phyloP scores from a whole-genome alignment of 2,329 filamentous ascomycete genomes.

The Colletotrichum magnum region DNA sequence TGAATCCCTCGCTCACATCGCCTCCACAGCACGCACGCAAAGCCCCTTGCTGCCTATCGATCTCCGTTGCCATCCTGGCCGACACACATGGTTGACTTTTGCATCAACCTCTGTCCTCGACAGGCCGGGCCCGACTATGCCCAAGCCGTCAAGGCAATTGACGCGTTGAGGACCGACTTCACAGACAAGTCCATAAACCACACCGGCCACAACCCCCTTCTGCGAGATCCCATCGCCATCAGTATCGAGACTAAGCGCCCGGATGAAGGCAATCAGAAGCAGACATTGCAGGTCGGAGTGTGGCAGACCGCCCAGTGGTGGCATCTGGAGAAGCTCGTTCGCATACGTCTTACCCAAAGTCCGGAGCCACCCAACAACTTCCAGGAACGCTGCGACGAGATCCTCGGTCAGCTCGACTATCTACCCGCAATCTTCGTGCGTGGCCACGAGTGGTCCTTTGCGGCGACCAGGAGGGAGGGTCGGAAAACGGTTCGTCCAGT shows the following conservation, averaged over 20 bases:
- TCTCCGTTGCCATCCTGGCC: background rate
- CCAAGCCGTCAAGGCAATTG: background rate
- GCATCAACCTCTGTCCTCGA: constrained; percentile 7
- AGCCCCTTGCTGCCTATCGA: constrained; percentile 7
- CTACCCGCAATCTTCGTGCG: constrained; percentile 3
- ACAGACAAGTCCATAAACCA: constrained; percentile 5
- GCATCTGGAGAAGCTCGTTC: constrained; percentile 9
- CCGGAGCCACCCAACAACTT: background rate
- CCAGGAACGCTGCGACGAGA: background rate
- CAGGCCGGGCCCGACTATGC: constrained; percentile 6
- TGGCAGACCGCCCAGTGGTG: constrained; percentile 12
- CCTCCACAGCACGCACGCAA: constrained; percentile 3
- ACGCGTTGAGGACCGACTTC: background rate
- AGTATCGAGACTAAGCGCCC: constrained; percentile 17
- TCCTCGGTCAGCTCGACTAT: constrained; percentile 4
- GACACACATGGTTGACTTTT: constrained; percentile 6
- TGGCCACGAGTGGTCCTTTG: constrained; percentile 8
- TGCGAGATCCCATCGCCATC: constrained; percentile 13
- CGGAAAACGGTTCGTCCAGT: constrained; percentile 4
- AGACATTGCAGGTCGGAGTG: constrained; percentile 4
- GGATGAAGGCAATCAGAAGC: constrained; percentile 4
- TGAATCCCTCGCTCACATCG: background rate
- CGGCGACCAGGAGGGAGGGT: constrained; percentile 7
- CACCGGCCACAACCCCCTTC: constrained; percentile 9
- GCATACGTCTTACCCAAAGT: background rate